These are phyloP conservation scores for Suillus ampliporus DNA, from an alignment of 768 basidiomycete genomes.

Conservation along the genomic window DNA sequence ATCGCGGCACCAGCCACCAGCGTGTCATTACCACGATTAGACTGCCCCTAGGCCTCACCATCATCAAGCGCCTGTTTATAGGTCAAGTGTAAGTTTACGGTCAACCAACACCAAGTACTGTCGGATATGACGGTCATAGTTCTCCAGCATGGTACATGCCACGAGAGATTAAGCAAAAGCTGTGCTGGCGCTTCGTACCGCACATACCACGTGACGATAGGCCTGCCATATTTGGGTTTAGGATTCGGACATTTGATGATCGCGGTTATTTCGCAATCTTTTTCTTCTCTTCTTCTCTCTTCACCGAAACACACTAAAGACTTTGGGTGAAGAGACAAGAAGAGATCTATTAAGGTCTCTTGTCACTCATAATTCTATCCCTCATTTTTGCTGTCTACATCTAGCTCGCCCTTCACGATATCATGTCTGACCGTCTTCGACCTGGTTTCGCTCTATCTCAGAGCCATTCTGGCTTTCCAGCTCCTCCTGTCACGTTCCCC, in stretches of 20 bases:
- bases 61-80: not conserved
- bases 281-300: constrained; percentile 50
- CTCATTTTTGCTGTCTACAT: constrained; percentile 1
- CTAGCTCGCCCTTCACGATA: not conserved
- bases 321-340: constrained; percentile 56
- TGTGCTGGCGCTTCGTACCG: not conserved
- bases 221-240: constrained; percentile 6
- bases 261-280: not conserved
- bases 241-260: constrained; percentile 3
- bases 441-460: constrained; percentile 52
- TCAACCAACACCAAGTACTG: no score
- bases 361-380: constrained; percentile 10
- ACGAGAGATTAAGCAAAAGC: not conserved
- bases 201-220: no score
- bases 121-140: no score
- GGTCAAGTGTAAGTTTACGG: not conserved
- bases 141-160: no score
- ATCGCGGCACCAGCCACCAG: no score
- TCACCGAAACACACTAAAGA: constrained; percentile 48
- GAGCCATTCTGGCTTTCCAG: constrained; percentile 43
- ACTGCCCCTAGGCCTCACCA: not conserved
- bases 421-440: constrained; percentile 38
- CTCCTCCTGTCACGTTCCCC: constrained; percentile 42
- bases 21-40: no score
- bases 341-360: constrained; percentile 31